Evolutionary conservation across 345 rosid genomes (phyloP), one percentile per base, ranked within the genome.

Genomic region (Mangifera indica): DNA sequence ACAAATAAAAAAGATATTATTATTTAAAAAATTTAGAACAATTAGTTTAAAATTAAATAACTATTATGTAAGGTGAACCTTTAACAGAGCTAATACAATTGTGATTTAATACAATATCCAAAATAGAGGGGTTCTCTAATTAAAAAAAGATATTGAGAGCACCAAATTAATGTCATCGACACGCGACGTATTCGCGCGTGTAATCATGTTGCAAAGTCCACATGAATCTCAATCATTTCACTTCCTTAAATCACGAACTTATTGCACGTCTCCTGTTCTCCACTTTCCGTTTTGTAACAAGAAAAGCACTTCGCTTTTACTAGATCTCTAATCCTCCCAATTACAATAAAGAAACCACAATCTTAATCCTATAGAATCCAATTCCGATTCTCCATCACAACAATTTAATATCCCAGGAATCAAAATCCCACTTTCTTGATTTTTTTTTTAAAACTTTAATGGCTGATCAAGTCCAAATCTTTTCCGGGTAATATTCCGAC

Each of bases 401-500:
- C 8, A 37, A 37, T 37, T 7, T 1, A 9, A 37, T 37, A 5
- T 37, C 10, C 42, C 42, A 37, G 42, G 42, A 37, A 37, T 37
- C 8, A 37, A 37, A 37, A 63, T 21, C 65, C 63, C 65, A 45
- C 20, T 18, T 14, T 20, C 53, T 64, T 14, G 60, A 59, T 69
- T 67, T 52, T 24, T 34, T 21, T 4, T 48, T 26, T 62, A 60
- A 56, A 10, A 26, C 65, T 75, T 74, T 66, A 67, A 64, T 75
- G 80, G 74, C 81, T 63, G 76, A 76, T 83, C 75, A 62, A 51
- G 55, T 79, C 75, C 59, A 46, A 59, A 34, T 26, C 67, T 73
- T 75, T 75, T 69, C 21, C 80, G 61, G 80, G 80, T 81, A 70
- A 74, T 44, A 56, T 73, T 67, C 49, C 71, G 70, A 75, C 51